These are phyloP conservation scores for Ascochyta lentis DNA, from an alignment of 2,329 filamentous ascomycete species.

Conservation along the genomic window DNA sequence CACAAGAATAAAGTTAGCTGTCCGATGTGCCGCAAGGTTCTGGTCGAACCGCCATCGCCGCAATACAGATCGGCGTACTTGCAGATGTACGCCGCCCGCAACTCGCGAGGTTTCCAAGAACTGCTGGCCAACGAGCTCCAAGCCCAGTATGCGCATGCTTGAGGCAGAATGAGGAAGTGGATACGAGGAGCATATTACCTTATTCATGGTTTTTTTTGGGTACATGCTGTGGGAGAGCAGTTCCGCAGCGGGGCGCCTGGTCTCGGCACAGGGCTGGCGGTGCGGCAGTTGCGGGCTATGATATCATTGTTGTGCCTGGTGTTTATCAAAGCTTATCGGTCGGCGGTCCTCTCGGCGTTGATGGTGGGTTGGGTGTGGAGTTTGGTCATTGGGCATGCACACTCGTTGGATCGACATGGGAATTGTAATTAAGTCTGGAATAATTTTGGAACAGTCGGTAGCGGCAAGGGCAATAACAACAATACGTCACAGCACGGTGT, in stretches of 20 bases:
- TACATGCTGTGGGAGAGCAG: background rate
- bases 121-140: conserved; percentile 27
- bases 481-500: background rate
- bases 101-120: conserved; percentile 23
- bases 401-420: background rate
- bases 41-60: conserved; percentile 31
- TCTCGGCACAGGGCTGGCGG: conserved; percentile 1
- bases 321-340: conserved; percentile 4
- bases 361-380: background rate
- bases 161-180: background rate
- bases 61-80: conserved; percentile 19
- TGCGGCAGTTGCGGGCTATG: conserved; percentile 5
- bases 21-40: conserved; percentile 46
- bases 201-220: too few species aligned
- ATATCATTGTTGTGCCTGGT: conserved; percentile 20
- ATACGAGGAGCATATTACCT: too few species aligned
- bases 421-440: background rate
- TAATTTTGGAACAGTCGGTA: background rate
- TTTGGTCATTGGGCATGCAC: background rate
- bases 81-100: conserved; percentile 15
- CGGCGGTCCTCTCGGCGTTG: background rate
- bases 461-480: conserved; percentile 1
- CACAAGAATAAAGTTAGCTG: conserved; percentile 49
- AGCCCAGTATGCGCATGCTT: conserved; percentile 21
- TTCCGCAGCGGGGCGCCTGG: background rate